Evolutionary conservation across 2,329 filamentous ascomycete species (phyloP), one percentile per base, ranked within the genome.

Genomic region (Diaporthe australafricana): DNA sequence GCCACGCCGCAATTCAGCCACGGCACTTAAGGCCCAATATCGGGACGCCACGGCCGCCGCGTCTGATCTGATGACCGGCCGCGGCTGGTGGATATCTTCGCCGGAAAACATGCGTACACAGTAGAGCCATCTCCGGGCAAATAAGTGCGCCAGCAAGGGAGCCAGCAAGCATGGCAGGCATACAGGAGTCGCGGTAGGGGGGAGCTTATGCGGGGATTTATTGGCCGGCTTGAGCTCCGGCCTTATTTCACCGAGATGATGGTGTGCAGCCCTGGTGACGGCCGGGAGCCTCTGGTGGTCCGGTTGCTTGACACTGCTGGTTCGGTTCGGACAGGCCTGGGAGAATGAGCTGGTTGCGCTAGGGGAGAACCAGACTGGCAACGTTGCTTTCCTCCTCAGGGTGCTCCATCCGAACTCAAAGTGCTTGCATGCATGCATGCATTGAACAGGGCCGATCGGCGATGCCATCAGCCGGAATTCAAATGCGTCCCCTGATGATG

Each of bases 201-300:
- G 35, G 30, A 48, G 40, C 32, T 32, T 35, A 14, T 42, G 5
- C 47, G 47, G 52, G 47, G 45, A 25, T 25, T 48, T 52, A 71
- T 69, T 71, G 70, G 70, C 27, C 53, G 45, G 47, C 27, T 47
- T 52, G 45, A 40, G 35, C 38, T 71, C 42, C 42, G 30, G 63
- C n/a, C 35, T 30, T 47, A 62, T 62, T 60, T 53, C 63, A 69
- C 70, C 53, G 25, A 60, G 32, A 67, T 57, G 63, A 42, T 68
- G 70, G 70, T 40, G 66, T 69, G 66, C 57, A 40, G 53, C 66
- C 53, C 53, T 60, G 42, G 53, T 22, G 14, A 25, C 53, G 66
- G 66, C 32, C 66, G 30, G 66, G 32, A 48, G 27, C 20, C 42
- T 60, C 22, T 48, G 66, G 52, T 12, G 30, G 45, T 32, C 25